Evolutionary conservation across 192 early-diverging fungal genomes (phyloP).

Genomic region (Podochytrium sp.): DNA sequence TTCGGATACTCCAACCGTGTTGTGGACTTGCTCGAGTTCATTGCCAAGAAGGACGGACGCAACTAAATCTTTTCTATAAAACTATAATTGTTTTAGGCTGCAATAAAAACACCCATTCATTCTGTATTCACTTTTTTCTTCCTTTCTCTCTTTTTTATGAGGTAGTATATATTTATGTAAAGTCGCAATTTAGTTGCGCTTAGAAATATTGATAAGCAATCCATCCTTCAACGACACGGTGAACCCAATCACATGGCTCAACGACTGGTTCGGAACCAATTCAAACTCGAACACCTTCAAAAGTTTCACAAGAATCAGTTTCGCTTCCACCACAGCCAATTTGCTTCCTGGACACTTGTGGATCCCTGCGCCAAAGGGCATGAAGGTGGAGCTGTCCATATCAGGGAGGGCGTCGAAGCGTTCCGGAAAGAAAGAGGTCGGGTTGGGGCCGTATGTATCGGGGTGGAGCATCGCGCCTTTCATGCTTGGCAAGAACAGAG

Average conservation of each 20-base stretch:
- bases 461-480: constrained; percentile 32
- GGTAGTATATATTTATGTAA: too few relatives aligned
- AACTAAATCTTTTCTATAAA: too few relatives aligned
- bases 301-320: neutral
- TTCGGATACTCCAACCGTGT: too few relatives aligned
- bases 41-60: too few relatives aligned
- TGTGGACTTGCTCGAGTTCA: too few relatives aligned
- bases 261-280: neutral
- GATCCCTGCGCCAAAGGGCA: neutral
- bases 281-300: neutral
- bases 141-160: too few relatives aligned
- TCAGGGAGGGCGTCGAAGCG: constrained; percentile 42
- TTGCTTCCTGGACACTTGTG: constrained; percentile 4
- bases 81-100: too few relatives aligned
- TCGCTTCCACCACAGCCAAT: neutral
- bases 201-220: neutral
- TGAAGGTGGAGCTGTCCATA: neutral
- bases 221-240: constrained; percentile 1
- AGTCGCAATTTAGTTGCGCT: neutral
- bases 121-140: too few relatives aligned
- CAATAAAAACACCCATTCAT: too few relatives aligned
- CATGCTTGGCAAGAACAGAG: constrained; percentile 4
- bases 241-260: neutral
- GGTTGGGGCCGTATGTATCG: constrained; percentile 51
- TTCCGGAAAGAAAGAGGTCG: constrained; percentile 58